Percentiles rank a stretch among this genome's conserved stretches.
These are phyloP conservation scores for Apophysomyces elegans DNA, from an alignment of 371 early-diverging fungal species.

Conservation along the genomic window DNA sequence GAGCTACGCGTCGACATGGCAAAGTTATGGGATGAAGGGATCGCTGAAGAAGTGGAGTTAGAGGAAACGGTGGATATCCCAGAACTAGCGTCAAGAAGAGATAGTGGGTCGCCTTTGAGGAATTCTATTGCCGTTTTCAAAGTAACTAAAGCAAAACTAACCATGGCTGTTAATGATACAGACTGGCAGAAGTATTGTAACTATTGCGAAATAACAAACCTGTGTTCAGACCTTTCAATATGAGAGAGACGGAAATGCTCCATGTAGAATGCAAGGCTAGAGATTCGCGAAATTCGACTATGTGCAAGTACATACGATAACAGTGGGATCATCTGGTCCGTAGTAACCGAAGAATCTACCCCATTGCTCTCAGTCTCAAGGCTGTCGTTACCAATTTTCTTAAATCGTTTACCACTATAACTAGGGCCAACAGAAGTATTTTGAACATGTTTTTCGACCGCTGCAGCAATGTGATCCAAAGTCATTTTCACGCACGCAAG, in stretches of 20 bases:
- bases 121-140: constrained; percentile 59
- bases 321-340: constrained; percentile 70
- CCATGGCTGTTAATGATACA: neutral
- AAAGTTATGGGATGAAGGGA: constrained; percentile 24
- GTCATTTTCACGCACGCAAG: constrained; percentile 40
- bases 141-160: constrained; percentile 58
- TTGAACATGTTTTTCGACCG: constrained; percentile 38
- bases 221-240: constrained; percentile 53
- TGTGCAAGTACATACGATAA: constrained; percentile 59
- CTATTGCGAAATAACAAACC: constrained; percentile 22
- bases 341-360: constrained; percentile 53
- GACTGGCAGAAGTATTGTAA: neutral
- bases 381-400: neutral
- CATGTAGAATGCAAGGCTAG: constrained; percentile 62
- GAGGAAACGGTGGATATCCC: constrained; percentile 28
- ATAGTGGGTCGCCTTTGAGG: constrained; percentile 60
- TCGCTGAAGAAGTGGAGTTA: constrained; percentile 28
- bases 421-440: constrained; percentile 22
- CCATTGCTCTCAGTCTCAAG: neutral
- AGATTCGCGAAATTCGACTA: constrained; percentile 52
- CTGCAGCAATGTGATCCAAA: constrained; percentile 42
- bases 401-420: constrained; percentile 16
- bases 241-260: constrained; percentile 56
- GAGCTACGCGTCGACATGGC: constrained; percentile 30
- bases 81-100: constrained; percentile 40